Evolutionary conservation across 306 rosid genomes (phyloP).

Genomic region (Trifolium repens): DNA sequence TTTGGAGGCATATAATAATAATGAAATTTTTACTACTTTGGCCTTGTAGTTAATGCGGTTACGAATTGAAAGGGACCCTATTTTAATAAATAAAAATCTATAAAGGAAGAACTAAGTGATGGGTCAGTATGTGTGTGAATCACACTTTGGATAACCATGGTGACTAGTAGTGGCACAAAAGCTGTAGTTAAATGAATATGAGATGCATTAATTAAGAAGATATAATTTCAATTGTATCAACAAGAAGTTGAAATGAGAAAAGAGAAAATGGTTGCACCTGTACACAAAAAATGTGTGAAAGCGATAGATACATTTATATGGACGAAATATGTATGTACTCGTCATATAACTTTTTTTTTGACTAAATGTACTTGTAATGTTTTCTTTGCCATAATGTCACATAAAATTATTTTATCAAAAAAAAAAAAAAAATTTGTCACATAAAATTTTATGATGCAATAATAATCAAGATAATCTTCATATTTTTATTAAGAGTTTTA

Average conservation of each 20-base stretch:
- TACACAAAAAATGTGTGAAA: constrained; percentile 16
- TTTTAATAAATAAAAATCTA: constrained; percentile 2
- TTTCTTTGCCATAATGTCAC: background rate
- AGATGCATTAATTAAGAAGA: constrained; percentile 25
- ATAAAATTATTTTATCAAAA: background rate
- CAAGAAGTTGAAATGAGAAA: constrained; percentile 23
- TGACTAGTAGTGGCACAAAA: constrained; percentile 43
- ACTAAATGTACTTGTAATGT: background rate
- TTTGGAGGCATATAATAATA: constrained; percentile 31
- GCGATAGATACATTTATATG: constrained; percentile 39
- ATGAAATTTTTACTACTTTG: background rate
- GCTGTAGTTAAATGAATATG: constrained; percentile 36
- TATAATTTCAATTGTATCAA: constrained; percentile 25
- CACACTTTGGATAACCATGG: constrained; percentile 47
- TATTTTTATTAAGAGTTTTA: background rate
- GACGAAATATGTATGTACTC: constrained; percentile 13
- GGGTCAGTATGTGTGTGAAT: constrained; percentile 22
- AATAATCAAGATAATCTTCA: constrained; percentile 32
- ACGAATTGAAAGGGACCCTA: constrained; percentile 41
- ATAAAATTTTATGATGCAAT: constrained; percentile 19
- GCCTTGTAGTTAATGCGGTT: constrained; percentile 16
- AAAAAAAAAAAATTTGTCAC: background rate
- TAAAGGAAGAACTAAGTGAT: constrained; percentile 41
- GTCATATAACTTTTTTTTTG: background rate
- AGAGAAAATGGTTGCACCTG: constrained; percentile 32